phyloP scores from a whole-genome alignment of 345 rosid species.

The Euphorbia peplus region DNA sequence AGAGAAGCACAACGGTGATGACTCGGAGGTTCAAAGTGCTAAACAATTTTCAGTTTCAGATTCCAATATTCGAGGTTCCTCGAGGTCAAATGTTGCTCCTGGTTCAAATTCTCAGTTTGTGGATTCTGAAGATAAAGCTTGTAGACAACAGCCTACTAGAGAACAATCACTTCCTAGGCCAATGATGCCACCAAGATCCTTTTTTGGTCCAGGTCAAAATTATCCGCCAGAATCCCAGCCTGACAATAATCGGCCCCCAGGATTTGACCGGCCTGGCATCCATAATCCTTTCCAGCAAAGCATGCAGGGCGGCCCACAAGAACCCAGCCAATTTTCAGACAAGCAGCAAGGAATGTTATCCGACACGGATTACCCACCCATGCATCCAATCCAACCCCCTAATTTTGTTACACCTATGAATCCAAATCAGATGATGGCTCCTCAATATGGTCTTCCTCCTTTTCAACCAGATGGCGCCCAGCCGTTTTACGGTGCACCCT shows the following conservation, averaged over 20 bases:
- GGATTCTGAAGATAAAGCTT: constrained; percentile 57
- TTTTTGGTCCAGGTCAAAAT: constrained; percentile 53
- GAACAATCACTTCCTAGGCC: constrained; percentile 62
- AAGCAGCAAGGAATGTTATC: constrained; percentile 48
- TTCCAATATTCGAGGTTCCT: constrained; percentile 61
- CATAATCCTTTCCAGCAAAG: constrained; percentile 37
- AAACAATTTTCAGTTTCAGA: constrained; percentile 69
- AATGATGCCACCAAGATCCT: constrained; percentile 46
- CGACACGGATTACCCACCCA: constrained; percentile 53
- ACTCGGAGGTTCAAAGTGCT: constrained; percentile 65
- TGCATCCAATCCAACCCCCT: constrained; percentile 66
- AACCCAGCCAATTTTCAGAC: constrained; percentile 50
- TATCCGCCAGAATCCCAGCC: constrained; percentile 38
- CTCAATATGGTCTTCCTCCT: constrained; percentile 57
- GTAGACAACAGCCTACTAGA: constrained; percentile 43
- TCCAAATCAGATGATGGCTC: constrained; percentile 50
- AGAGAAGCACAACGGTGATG: constrained; percentile 68
- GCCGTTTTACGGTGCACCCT: constrained; percentile 55
- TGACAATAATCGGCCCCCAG: constrained; percentile 54
- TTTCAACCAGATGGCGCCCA: constrained; percentile 69
- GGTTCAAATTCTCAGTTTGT: constrained; percentile 52
- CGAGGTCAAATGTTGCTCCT: constrained; percentile 46
- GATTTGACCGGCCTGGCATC: constrained; percentile 58
- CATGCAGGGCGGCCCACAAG: constrained; percentile 35
- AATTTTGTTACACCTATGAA: constrained; percentile 59